phyloP scores from a whole-genome alignment of 2,329 filamentous ascomycete species.

The Calonectria naviculata region DNA sequence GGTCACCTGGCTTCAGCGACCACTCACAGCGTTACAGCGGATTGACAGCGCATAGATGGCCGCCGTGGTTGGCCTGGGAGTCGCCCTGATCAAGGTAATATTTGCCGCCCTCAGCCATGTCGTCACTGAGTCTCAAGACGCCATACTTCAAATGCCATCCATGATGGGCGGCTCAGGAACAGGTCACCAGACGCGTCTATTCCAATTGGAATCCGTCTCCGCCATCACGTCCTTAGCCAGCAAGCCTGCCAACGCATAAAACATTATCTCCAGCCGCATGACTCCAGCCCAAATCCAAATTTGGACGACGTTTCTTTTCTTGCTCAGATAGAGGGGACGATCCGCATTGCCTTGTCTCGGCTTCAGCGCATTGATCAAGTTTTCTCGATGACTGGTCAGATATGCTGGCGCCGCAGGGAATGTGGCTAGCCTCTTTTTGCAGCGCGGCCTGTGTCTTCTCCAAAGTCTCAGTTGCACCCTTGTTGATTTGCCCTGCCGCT shows the following conservation, averaged over 20 bases:
- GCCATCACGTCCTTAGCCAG: slow-evolving; percentile 21
- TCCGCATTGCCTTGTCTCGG: slow-evolving; percentile 29
- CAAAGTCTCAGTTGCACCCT: background rate
- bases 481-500: slow-evolving; percentile 8
- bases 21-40: slow-evolving; percentile 23
- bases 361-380: slow-evolving; percentile 25
- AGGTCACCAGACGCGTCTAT: slow-evolving; percentile 38
- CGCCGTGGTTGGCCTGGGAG: slow-evolving; percentile 10
- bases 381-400: slow-evolving; percentile 36
- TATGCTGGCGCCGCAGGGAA: slow-evolving; percentile 21
- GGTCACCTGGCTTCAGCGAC: slow-evolving; percentile 21
- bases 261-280: slow-evolving; percentile 37
- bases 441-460: background rate
- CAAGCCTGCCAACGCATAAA: slow-evolving; percentile 42
- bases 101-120: slow-evolving; percentile 35
- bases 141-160: slow-evolving; percentile 33
- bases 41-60: slow-evolving; percentile 24
- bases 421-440: slow-evolving; percentile 8
- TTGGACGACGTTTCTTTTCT: slow-evolving; percentile 29
- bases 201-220: slow-evolving; percentile 30
- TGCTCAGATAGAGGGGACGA: slow-evolving; percentile 24
- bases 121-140: slow-evolving; percentile 34
- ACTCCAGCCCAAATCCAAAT: slow-evolving; percentile 30
- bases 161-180: slow-evolving; percentile 31
- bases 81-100: slow-evolving; percentile 10